These are phyloP conservation scores for Daldinia eschscholtzii DNA, from an alignment of 2,329 filamentous ascomycete species.

Conservation along the genomic window DNA sequence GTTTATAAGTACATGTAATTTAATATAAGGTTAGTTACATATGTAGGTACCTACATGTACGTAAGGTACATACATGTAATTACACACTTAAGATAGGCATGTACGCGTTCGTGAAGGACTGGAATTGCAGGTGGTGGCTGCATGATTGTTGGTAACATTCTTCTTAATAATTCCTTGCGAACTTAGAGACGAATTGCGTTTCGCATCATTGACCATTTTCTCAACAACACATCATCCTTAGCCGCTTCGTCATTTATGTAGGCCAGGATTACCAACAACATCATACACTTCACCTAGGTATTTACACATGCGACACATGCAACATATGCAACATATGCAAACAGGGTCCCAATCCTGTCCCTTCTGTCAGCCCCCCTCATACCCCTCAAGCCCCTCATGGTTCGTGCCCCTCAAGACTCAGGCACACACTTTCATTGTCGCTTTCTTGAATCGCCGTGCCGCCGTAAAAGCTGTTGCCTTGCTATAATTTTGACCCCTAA, in stretches of 20 bases:
- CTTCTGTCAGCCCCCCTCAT: constrained; percentile 6
- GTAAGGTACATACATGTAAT: neutral
- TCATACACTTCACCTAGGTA: constrained; percentile 14
- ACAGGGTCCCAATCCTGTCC: constrained; percentile 3
- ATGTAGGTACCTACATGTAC: neutral
- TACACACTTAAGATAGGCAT: neutral
- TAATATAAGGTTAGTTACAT: neutral
- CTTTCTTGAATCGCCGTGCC: neutral
- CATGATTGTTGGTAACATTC: constrained; percentile 12
- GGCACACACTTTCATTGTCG: neutral
- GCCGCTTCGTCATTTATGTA: constrained; percentile 2
- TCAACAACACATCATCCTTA: constrained; percentile 21
- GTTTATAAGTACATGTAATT: neutral
- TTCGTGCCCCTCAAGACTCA: constrained; percentile 1
- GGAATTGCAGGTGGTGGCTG: neutral
- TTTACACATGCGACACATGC: constrained; percentile 5
- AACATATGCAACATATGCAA: constrained; percentile 7
- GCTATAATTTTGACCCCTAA: neutral
- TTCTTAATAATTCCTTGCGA: neutral
- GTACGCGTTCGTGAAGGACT: neutral
- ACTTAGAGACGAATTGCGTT: constrained; percentile 14
- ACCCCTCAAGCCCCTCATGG: constrained; percentile 5
- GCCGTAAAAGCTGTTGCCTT: constrained; percentile 2
- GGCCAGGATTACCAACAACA: constrained; percentile 6
- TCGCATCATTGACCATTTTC: constrained; percentile 12